These are phyloP conservation scores for Pestalotiopsis sp. DNA, from an alignment of 2,329 filamentous ascomycete species.

Conservation along the genomic window DNA sequence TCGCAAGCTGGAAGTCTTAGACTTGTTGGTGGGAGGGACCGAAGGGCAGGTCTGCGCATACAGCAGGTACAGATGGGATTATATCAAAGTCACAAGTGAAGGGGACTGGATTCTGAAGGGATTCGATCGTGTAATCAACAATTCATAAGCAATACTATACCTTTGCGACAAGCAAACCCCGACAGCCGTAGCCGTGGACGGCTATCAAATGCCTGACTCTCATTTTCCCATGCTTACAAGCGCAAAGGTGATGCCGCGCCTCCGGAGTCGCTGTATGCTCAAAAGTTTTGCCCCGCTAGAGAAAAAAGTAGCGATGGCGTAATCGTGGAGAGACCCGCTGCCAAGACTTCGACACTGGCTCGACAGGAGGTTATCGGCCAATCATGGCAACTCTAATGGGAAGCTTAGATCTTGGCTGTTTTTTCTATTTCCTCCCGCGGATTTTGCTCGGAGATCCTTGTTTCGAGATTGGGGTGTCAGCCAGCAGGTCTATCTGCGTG, in stretches of 20 bases:
- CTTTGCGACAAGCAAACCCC: neutral
- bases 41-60: too few species aligned
- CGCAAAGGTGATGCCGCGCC: neutral
- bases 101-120: neutral
- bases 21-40: too few species aligned
- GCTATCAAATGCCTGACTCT: neutral
- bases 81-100: neutral
- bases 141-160: neutral
- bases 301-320: conserved; percentile 9
- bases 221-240: neutral
- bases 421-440: conserved; percentile 2
- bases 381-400: neutral
- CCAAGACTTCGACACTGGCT: neutral
- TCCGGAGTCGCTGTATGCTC: conserved; percentile 7
- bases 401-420: neutral
- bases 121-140: neutral
- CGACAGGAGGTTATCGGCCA: neutral
- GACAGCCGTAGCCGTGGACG: neutral
- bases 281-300: conserved; percentile 6
- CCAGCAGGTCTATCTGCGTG: neutral
- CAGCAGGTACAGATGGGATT: too few species aligned
- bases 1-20: too few species aligned
- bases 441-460: conserved; percentile 5
- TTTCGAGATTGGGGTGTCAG: neutral
- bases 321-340: neutral